phyloP scores from a whole-genome alignment of 495 filamentous ascomycete genomes.

The Tetracladium setigerum region DNA sequence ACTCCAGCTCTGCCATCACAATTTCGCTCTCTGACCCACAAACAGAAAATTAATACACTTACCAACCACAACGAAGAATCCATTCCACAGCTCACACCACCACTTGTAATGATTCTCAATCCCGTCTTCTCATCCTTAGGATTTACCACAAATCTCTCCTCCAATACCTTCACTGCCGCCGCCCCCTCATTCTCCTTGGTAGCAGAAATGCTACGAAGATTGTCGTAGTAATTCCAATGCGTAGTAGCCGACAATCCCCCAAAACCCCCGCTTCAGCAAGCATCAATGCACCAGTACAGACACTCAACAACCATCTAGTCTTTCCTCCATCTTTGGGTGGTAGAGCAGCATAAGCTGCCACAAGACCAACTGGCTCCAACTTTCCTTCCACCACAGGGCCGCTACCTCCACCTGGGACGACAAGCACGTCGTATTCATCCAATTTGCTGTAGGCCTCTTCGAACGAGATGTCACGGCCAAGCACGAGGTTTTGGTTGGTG shows the following conservation, averaged over 20 bases:
- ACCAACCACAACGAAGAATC: conserved; percentile 75
- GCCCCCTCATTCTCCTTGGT: conserved; percentile 40
- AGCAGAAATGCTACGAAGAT: conserved; percentile 51
- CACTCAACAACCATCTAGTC: conserved; percentile 61
- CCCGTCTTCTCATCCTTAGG: conserved; percentile 54
- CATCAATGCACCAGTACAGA: conserved; percentile 68
- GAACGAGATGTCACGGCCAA: conserved; percentile 59
- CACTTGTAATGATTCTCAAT: conserved; percentile 66
- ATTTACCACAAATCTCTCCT: conserved; percentile 73
- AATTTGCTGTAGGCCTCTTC: conserved; percentile 56
- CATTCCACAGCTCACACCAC: conserved; percentile 67
- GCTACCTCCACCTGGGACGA: conserved; percentile 56
- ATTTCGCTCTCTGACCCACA: too few relatives aligned
- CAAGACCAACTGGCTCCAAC: conserved; percentile 50
- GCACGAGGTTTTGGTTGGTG: conserved; percentile 63
- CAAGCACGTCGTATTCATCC: conserved; percentile 59
- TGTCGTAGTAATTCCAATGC: conserved; percentile 49
- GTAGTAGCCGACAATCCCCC: conserved; percentile 65
- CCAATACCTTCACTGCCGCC: conserved; percentile 55
- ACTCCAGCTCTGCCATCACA: too few relatives aligned
- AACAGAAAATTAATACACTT: conserved; percentile 48
- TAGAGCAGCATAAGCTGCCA: conserved; percentile 55
- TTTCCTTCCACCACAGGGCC: conserved; percentile 43
- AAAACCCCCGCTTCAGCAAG: conserved; percentile 65
- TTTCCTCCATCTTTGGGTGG: conserved; percentile 51